Percentiles rank a stretch among this genome's conserved stretches.
These are phyloP conservation scores for Phytophthora lateralis DNA, from an alignment of 352 stramenopile genomes.

Conservation along the genomic window DNA sequence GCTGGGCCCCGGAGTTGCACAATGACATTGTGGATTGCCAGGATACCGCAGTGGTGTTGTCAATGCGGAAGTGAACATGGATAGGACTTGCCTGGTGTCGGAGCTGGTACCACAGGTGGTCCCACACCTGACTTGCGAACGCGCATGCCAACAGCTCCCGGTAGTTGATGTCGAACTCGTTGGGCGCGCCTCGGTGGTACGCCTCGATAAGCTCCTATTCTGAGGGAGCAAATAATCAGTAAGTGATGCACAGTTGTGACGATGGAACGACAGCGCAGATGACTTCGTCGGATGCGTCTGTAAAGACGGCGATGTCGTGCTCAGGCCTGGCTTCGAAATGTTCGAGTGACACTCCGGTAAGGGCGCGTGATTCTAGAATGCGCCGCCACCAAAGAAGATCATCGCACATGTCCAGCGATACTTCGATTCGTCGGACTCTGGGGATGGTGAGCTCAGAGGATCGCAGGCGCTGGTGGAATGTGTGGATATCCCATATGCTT, in stretches of 20 bases:
- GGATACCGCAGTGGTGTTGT: not conserved
- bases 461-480: slow-evolving; percentile 21
- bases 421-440: not conserved
- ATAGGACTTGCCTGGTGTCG: not conserved
- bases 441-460: not conserved
- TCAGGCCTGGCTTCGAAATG: not conserved
- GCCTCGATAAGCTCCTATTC: not conserved
- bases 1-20: not conserved
- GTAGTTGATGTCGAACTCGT: not conserved
- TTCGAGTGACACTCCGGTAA: not conserved
- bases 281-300: not conserved
- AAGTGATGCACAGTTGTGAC: not conserved
- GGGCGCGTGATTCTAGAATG: not conserved
- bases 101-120: not conserved
- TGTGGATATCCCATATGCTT: no score
- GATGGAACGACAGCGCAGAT: not conserved
- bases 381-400: not conserved
- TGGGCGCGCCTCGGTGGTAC: not conserved
- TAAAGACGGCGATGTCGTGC: not conserved
- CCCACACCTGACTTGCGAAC: not conserved
- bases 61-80: slow-evolving; percentile 6
- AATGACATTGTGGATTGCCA: slow-evolving; percentile 2
- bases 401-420: not conserved
- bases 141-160: not conserved
- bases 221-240: not conserved